Evolutionary conservation across 805 yeast species (phyloP).

Genomic region (Myxozyma neotropica): DNA sequence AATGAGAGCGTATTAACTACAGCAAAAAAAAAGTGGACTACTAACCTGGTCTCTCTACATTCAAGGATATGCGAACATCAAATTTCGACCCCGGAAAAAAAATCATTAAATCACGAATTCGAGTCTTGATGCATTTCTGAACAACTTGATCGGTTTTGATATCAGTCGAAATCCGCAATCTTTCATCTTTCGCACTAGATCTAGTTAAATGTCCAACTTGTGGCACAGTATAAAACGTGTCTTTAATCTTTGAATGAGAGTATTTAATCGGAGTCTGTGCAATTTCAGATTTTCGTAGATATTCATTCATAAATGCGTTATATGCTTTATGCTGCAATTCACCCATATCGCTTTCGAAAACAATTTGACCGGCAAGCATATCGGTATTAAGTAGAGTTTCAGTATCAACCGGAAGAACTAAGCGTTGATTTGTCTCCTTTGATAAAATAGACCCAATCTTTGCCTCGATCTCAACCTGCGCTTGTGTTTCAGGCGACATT

Average conservation of each 20-base stretch:
- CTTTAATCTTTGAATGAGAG: conserved; percentile 3
- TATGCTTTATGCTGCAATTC: conserved; percentile 24
- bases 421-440: conserved; percentile 18
- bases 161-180: conserved; percentile 25
- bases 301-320: conserved; percentile 13
- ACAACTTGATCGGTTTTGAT: conserved; percentile 7
- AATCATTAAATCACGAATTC: conserved; percentile 29
- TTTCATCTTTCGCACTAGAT: not conserved
- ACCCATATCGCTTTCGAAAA: conserved; percentile 30
- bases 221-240: conserved; percentile 3
- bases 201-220: not conserved
- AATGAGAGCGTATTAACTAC: too few relatives aligned
- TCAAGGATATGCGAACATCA: conserved; percentile 28
- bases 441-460: conserved; percentile 27
- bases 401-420: conserved; percentile 30
- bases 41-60: conserved; percentile 24
- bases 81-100: conserved; percentile 31
- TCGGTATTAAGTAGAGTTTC: conserved; percentile 31
- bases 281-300: conserved; percentile 8
- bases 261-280: conserved; percentile 10
- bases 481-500: conserved; percentile 23
- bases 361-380: conserved; percentile 25
- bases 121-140: conserved; percentile 21
- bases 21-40: not conserved
- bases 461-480: conserved; percentile 41